These are phyloP conservation scores for Fusarium duplospermum DNA, from an alignment of 2,329 filamentous ascomycete genomes.

Conservation along the genomic window DNA sequence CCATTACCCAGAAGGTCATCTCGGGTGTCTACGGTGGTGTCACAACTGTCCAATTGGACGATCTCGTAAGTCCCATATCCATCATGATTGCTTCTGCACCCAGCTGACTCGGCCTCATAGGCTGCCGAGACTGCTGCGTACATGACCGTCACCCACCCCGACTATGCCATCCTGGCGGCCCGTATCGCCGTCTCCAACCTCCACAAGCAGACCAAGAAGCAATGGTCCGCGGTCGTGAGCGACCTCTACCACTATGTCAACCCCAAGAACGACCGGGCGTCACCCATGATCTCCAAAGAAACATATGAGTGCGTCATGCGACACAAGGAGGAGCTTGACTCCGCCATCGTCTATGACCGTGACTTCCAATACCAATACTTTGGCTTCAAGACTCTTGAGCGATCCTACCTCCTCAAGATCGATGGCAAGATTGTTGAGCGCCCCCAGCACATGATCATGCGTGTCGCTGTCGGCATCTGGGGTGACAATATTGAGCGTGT, in stretches of 20 bases:
- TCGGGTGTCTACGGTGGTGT: conserved; percentile 99
- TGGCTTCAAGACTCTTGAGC: conserved; percentile 98
- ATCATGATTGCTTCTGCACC: not conserved
- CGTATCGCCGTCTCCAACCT: conserved; percentile 99
- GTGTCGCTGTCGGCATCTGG: conserved; percentile 96
- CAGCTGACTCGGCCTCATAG: conserved; percentile 58
- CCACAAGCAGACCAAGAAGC: conserved; percentile 99
- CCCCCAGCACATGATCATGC: conserved; percentile 99
- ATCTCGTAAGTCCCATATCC: conserved; percentile 76
- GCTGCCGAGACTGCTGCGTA: conserved; percentile 98
- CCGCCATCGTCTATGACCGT: conserved; percentile 97
- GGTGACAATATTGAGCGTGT: conserved; percentile 94
- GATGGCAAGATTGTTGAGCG: conserved; percentile 96
- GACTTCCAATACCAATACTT: conserved; percentile 99
- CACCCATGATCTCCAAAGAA: conserved; percentile 94
- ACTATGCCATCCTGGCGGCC: conserved; percentile 97
- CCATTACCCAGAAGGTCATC: conserved; percentile 99
- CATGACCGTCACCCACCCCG: conserved; percentile 99
- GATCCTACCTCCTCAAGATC: conserved; percentile 95
- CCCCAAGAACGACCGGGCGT: conserved; percentile 84
- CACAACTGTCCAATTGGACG: conserved; percentile 94
- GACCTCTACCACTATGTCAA: conserved; percentile 98
- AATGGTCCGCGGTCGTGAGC: conserved; percentile 94
- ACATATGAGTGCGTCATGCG: conserved; percentile 95
- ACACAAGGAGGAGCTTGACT: conserved; percentile 97